These are phyloP conservation scores for Trichoderma afroharzianum DNA, from an alignment of 2,329 filamentous ascomycete species.

Conservation along the genomic window DNA sequence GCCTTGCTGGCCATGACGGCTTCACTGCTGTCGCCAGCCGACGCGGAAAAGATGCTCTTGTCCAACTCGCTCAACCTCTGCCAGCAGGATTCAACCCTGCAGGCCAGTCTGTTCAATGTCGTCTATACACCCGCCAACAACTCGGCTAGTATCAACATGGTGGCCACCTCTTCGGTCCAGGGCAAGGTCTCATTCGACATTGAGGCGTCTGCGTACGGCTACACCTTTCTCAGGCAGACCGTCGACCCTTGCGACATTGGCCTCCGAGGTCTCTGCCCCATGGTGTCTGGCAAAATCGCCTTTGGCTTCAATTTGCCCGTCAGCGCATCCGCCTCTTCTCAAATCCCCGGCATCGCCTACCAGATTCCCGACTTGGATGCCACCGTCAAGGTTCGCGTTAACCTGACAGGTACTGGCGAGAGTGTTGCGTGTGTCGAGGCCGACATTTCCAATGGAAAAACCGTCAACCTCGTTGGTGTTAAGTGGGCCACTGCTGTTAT, in stretches of 20 bases:
- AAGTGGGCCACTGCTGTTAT: conserved; percentile 89
- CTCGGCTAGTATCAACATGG: conserved; percentile 68
- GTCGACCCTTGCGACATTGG: conserved; percentile 72
- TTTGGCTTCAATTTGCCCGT: conserved; percentile 67
- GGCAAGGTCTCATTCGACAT: conserved; percentile 78
- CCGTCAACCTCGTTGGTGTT: conserved; percentile 82
- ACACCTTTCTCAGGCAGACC: conserved; percentile 61
- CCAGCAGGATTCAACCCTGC: conserved; percentile 79
- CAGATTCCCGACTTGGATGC: conserved; percentile 88
- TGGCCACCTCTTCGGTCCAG: conserved; percentile 76
- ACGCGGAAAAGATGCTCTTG: conserved; percentile 63
- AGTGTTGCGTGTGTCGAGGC: conserved; percentile 85
- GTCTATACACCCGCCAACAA: conserved; percentile 72
- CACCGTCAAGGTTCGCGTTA: conserved; percentile 77
- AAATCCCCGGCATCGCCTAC: conserved; percentile 82
- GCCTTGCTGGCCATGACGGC: conserved; percentile 44
- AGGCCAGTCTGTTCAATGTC: conserved; percentile 85
- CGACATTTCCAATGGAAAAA: conserved; percentile 84
- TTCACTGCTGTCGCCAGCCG: conserved; percentile 43
- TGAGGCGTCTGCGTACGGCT: conserved; percentile 77
- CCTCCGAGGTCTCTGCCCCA: conserved; percentile 79
- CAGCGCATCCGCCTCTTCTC: conserved; percentile 50
- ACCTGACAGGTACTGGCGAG: conserved; percentile 56
- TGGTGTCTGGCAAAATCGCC: conserved; percentile 79
- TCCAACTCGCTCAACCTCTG: conserved; percentile 84